phyloP scores from a whole-genome alignment of 192 early-diverging fungal genomes.

The Backusella macrospora region DNA sequence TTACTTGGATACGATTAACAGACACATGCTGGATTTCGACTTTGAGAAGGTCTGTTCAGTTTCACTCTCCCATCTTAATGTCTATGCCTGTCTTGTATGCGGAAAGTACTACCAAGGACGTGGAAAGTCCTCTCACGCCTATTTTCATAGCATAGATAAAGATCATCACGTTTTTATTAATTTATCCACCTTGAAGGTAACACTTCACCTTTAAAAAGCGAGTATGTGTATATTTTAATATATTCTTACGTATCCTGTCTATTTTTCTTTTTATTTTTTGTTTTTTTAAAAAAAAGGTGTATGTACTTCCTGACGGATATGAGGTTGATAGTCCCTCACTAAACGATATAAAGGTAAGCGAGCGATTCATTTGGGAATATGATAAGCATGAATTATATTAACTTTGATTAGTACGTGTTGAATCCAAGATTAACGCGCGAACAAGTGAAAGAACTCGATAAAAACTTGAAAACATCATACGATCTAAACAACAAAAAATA shows the following conservation, averaged over 20 bases:
- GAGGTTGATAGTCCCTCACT: conserved; percentile 85
- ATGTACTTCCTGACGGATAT: conserved; percentile 93
- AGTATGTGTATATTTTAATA: not conserved
- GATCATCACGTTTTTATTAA: conserved; percentile 97
- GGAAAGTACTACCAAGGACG: conserved; percentile 96
- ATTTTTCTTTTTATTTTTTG: not conserved
- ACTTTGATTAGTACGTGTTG: conserved; percentile 70
- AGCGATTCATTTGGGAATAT: not conserved
- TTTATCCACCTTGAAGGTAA: conserved; percentile 74
- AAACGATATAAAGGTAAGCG: conserved; percentile 85
- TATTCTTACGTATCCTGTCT: not conserved
- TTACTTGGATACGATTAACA: conserved; percentile 85
- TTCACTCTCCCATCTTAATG: conserved; percentile 89
- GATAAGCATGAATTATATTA: not conserved
- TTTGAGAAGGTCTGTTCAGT: conserved; percentile 98
- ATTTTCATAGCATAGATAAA: conserved; percentile 93
- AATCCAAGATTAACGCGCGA: conserved; percentile 75
- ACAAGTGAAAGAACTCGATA: conserved; percentile 73
- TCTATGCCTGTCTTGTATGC: conserved; percentile 96
- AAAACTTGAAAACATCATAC: conserved; percentile 55
- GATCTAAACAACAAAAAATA: conserved; percentile 89
- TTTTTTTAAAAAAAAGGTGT: conserved; percentile 53
- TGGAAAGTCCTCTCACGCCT: conserved; percentile 89
- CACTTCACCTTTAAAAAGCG: not conserved
- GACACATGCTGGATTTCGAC: conserved; percentile 93